phyloP scores from a whole-genome alignment of 164 flowering plant species.

The Umbellularia californica region DNA sequence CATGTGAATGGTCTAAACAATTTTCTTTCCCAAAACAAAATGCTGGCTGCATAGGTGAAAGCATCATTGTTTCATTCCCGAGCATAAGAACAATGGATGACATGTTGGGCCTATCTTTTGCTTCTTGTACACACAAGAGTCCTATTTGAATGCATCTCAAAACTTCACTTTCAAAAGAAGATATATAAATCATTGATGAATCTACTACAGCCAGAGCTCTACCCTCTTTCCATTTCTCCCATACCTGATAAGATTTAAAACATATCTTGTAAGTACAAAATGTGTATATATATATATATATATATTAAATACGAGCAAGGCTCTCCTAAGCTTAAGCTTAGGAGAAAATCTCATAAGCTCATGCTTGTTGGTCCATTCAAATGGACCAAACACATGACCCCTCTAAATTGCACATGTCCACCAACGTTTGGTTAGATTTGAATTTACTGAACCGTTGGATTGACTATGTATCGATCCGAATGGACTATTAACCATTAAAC shows the following conservation, averaged over 20 bases:
- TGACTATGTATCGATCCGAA: too few species aligned
- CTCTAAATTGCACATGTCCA: too few species aligned
- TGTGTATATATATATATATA: too few species aligned
- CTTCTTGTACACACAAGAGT: slow-evolving; percentile 17
- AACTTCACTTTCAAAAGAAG: not conserved
- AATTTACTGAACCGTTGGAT: too few species aligned
- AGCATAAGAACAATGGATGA: slow-evolving; percentile 6
- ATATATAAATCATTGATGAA: not conserved
- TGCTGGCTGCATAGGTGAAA: slow-evolving; percentile 27
- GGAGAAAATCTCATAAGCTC: too few species aligned
- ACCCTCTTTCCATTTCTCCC: slow-evolving; percentile 14
- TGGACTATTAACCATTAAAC: too few species aligned
- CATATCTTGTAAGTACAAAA: too few species aligned
- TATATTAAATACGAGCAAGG: too few species aligned
- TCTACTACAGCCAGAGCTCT: slow-evolving; percentile 8
- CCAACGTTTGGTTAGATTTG: too few species aligned
- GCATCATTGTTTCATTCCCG: slow-evolving; percentile 6
- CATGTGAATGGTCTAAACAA: not conserved
- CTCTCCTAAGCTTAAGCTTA: too few species aligned
- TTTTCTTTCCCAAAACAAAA: not conserved
- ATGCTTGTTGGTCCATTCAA: too few species aligned
- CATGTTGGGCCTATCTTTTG: slow-evolving; percentile 10
- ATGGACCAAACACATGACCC: too few species aligned
- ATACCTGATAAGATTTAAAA: slow-evolving; percentile 6
- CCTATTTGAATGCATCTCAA: slow-evolving; percentile 15